These are phyloP conservation scores for Cladosporium sp. DNA, from an alignment of 2,329 filamentous ascomycete species.

Conservation along the genomic window DNA sequence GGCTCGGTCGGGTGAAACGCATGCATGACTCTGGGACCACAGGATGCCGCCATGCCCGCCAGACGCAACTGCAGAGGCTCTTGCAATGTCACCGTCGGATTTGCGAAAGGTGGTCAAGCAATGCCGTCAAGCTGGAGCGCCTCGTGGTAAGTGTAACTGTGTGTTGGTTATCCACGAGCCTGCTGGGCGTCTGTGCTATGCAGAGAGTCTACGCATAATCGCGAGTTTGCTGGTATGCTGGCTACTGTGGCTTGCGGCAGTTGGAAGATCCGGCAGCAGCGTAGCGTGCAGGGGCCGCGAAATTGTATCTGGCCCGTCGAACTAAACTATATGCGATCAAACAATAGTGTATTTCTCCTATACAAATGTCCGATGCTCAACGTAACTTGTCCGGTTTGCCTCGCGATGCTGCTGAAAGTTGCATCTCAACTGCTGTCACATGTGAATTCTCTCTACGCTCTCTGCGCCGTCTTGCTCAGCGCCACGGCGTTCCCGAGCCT, in stretches of 20 bases:
- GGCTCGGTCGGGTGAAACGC: neutral
- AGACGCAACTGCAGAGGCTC: no score
- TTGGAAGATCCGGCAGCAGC: neutral
- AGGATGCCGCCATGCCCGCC: no score
- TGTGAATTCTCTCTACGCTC: neutral
- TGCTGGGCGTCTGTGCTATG: slow-evolving; percentile 6
- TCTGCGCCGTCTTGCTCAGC: no score
- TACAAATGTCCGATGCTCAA: neutral
- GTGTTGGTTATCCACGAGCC: slow-evolving; percentile 3
- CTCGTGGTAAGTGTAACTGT: neutral
- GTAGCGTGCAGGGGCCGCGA: neutral
- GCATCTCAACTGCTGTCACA: slow-evolving; percentile 13
- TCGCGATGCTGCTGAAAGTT: neutral
- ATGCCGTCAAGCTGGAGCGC: neutral
- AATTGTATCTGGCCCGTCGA: neutral
- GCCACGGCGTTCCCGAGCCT: no score
- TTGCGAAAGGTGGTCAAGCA: neutral
- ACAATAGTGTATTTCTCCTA: neutral
- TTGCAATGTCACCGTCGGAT: neutral
- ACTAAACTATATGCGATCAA: neutral
- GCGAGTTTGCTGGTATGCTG: neutral
- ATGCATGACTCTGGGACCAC: neutral
- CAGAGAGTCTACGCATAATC: neutral
- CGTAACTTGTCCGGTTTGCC: neutral
- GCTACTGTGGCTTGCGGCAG: neutral